These are phyloP conservation scores for Mucor racemosus DNA, from an alignment of 371 early-diverging fungal genomes.

Conservation along the genomic window DNA sequence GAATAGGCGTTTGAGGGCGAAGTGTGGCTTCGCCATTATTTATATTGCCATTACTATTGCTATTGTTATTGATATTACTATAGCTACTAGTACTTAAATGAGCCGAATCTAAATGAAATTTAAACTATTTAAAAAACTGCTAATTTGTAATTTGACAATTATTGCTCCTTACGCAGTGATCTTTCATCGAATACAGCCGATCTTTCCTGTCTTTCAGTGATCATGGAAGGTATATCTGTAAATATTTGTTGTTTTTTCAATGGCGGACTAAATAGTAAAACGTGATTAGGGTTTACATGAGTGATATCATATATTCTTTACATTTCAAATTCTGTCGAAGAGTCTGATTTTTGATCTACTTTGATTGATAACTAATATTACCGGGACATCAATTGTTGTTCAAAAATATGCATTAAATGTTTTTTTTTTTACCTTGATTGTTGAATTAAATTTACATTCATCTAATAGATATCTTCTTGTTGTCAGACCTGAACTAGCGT, in stretches of 20 bases:
- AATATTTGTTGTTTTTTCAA: slow-evolving; percentile 46
- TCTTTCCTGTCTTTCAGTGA: slow-evolving; percentile 31
- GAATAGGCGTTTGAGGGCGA: not conserved
- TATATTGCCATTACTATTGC: not conserved
- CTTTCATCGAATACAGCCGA: slow-evolving; percentile 44
- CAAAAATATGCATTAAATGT: slow-evolving; percentile 5
- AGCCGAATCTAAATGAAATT: slow-evolving; percentile 10
- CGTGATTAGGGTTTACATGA: no score
- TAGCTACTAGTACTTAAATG: slow-evolving; percentile 21
- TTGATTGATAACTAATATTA: slow-evolving; percentile 37
- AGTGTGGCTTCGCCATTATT: not conserved
- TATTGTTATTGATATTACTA: slow-evolving; percentile 38
- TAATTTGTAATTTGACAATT: not conserved
- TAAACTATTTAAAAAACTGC: no score
- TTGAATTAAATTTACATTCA: slow-evolving; percentile 55
- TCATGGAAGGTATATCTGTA: slow-evolving; percentile 46
- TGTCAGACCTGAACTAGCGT: slow-evolving; percentile 42
- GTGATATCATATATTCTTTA: slow-evolving; percentile 18
- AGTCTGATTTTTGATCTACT: slow-evolving; percentile 37
- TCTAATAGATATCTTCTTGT: slow-evolving; percentile 49
- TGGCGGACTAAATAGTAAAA: slow-evolving; percentile 31
- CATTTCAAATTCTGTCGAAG: slow-evolving; percentile 31
- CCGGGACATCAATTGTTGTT: not conserved
- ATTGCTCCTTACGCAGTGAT: slow-evolving; percentile 25
- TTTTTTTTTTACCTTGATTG: slow-evolving; percentile 46